Percentiles rank a stretch among this genome's conserved stretches.
phyloP scores from a whole-genome alignment of 2,329 filamentous ascomycete species.

The Arthroderma sp. region DNA sequence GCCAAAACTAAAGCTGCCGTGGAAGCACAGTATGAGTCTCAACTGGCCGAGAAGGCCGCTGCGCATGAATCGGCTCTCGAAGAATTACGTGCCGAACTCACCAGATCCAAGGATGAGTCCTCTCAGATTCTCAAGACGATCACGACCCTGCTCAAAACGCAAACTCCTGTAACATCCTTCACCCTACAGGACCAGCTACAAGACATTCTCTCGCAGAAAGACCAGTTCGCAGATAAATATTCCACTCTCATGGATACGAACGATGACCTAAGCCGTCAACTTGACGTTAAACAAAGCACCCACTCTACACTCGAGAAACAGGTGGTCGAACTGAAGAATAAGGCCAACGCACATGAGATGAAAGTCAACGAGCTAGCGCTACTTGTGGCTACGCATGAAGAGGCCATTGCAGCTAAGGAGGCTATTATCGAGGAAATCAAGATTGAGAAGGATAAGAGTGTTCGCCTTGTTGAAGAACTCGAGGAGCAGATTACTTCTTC shows the following conservation, averaged over 20 bases:
- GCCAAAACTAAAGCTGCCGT: slow-evolving; percentile 26
- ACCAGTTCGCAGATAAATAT: slow-evolving; percentile 33
- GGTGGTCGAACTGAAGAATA: slow-evolving; percentile 29
- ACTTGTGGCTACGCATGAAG: slow-evolving; percentile 37
- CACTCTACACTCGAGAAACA: slow-evolving; percentile 27
- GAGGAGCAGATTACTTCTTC: slow-evolving; percentile 93
- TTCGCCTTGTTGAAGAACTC: slow-evolving; percentile 81
- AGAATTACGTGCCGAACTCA: slow-evolving; percentile 50
- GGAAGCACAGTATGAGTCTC: slow-evolving; percentile 28
- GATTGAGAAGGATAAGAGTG: slow-evolving; percentile 75
- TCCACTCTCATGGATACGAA: slow-evolving; percentile 31
- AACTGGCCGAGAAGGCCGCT: slow-evolving; percentile 40
- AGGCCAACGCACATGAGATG: slow-evolving; percentile 37
- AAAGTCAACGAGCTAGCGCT: slow-evolving; percentile 45
- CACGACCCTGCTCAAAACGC: slow-evolving; percentile 26
- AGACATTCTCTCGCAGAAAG: slow-evolving; percentile 34
- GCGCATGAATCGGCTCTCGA: slow-evolving; percentile 49
- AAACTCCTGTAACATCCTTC: slow-evolving; percentile 41
- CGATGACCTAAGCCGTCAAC: slow-evolving; percentile 28
- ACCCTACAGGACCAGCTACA: slow-evolving; percentile 53
- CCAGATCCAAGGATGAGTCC: slow-evolving; percentile 54
- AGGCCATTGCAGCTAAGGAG: slow-evolving; percentile 35
- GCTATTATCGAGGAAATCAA: slow-evolving; percentile 39
- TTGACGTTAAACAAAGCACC: slow-evolving; percentile 21
- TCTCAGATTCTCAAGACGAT: slow-evolving; percentile 54